Evolutionary conservation across 192 early-diverging fungal genomes (phyloP).

Genomic region (Backusella australiensis): DNA sequence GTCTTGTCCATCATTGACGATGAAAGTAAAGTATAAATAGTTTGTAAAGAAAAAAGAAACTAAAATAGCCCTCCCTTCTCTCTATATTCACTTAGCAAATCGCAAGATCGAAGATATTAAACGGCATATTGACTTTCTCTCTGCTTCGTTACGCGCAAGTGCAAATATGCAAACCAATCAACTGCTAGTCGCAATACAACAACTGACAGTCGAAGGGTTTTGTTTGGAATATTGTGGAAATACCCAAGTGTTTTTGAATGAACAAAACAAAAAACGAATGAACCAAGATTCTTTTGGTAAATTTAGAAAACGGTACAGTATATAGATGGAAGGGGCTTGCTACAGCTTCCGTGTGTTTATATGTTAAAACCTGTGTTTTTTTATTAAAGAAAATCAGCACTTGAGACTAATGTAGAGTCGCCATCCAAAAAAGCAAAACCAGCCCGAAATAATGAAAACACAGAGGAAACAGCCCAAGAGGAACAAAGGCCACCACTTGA

Average conservation of each 20-base stretch:
- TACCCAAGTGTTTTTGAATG: not conserved
- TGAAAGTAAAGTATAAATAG: slow-evolving; percentile 1
- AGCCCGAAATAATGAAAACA: not conserved
- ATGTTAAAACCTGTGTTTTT: not conserved
- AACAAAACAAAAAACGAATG: not conserved
- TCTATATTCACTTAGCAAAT: not conserved
- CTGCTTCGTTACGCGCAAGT: slow-evolving; percentile 10
- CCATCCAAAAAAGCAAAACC: not conserved
- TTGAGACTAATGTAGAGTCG: not conserved
- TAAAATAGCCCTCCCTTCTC: not conserved
- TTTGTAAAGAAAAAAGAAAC: not conserved
- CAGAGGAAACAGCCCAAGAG: not conserved
- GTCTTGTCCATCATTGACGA: not conserved
- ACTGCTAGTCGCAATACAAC: not conserved
- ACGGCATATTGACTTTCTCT: slow-evolving; percentile 11
- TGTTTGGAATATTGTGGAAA: slow-evolving; percentile 3
- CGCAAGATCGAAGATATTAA: slow-evolving; percentile 14
- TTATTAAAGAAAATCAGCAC: not conserved
- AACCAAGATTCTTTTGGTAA: not conserved
- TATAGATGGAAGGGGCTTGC: not conserved
- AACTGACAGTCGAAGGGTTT: slow-evolving; percentile 11
- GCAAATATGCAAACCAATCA: slow-evolving; percentile 18
- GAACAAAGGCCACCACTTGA: not conserved
- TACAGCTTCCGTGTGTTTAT: not conserved
- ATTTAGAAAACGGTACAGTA: slow-evolving; percentile 3